These are phyloP conservation scores for Neohortaea acidophila DNA, from an alignment of 495 filamentous ascomycete genomes.

Conservation along the genomic window DNA sequence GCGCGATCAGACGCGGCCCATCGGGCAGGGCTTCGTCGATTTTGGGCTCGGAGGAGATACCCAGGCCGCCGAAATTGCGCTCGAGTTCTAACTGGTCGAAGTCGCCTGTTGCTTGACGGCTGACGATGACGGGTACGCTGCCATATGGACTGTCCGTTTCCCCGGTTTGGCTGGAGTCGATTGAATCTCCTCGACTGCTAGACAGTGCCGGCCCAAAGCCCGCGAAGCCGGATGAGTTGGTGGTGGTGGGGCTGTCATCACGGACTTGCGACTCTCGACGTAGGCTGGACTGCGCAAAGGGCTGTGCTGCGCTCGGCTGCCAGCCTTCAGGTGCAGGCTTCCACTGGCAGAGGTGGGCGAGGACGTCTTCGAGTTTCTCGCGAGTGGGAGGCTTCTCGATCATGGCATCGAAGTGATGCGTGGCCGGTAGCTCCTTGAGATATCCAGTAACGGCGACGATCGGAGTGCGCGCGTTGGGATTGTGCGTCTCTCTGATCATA, in stretches of 20 bases:
- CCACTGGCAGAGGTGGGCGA: conserved; percentile 82
- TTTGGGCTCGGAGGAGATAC: conserved; percentile 37
- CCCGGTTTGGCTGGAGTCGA: conserved; percentile 60
- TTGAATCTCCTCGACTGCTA: conserved; percentile 68
- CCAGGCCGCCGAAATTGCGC: conserved; percentile 40
- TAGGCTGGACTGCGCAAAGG: conserved; percentile 43
- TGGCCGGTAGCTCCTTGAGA: conserved; percentile 82
- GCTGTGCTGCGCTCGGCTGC: conserved; percentile 28
- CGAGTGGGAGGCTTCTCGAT: conserved; percentile 92
- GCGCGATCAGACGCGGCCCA: conserved; percentile 39
- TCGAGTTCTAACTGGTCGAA: conserved; percentile 38
- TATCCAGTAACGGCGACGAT: conserved; percentile 97
- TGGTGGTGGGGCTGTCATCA: conserved; percentile 75
- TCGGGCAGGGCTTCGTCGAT: conserved; percentile 21
- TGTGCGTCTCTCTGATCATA: conserved; percentile 92
- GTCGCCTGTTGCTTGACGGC: conserved; percentile 50
- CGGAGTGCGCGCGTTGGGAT: conserved; percentile 83
- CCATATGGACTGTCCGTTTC: conserved; percentile 64
- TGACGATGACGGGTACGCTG: conserved; percentile 64
- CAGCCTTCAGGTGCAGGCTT: conserved; percentile 48
- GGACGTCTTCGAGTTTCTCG: conserved; percentile 70
- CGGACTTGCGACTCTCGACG: conserved; percentile 44
- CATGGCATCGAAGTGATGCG: conserved; percentile 84
- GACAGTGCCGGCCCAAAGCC: conserved; percentile 53
- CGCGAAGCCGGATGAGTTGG: conserved; percentile 38